A percentile compares a stretch with the other conserved stretches of the same genome.
Evolutionary conservation across 2,329 filamentous ascomycete species (phyloP).

Genomic region (Aspergillus texensis): DNA sequence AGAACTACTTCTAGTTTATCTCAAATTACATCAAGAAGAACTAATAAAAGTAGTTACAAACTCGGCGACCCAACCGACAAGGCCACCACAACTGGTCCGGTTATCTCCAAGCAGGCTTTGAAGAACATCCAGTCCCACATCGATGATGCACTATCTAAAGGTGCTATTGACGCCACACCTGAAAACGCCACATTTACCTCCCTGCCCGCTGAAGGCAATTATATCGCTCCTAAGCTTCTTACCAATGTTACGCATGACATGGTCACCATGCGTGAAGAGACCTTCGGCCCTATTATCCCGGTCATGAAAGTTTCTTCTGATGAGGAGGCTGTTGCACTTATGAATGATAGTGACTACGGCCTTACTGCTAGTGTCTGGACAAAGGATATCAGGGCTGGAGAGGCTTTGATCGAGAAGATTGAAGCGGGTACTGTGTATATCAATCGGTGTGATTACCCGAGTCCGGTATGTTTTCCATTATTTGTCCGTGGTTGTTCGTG

Average conservation of each 20-base stretch:
- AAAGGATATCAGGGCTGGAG: conserved; percentile 73
- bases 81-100: conserved; percentile 78
- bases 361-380: conserved; percentile 94
- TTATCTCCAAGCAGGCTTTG: conserved; percentile 76
- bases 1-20: rapidly evolving
- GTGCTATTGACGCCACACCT: conserved; percentile 77
- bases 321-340: conserved; percentile 74
- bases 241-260: conserved; percentile 77
- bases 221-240: conserved; percentile 78
- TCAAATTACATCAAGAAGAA: neutral
- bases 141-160: conserved; percentile 77
- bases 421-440: conserved; percentile 93
- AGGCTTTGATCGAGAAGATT: conserved; percentile 73
- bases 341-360: conserved; percentile 93
- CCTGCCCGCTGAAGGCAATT: conserved; percentile 75
- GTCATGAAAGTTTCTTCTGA: conserved; percentile 82
- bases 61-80: conserved; percentile 74
- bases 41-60: conserved; percentile 28
- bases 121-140: conserved; percentile 76
- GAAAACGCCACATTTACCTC: conserved; percentile 72
- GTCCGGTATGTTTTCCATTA: conserved; percentile 65
- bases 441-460: conserved; percentile 87
- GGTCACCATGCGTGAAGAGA: conserved; percentile 88
- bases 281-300: conserved; percentile 86
- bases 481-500: too few species aligned